Base-by-base conservation (phyloP, 208 protist species). In the Vickermania ingenoplastis region DNA sequence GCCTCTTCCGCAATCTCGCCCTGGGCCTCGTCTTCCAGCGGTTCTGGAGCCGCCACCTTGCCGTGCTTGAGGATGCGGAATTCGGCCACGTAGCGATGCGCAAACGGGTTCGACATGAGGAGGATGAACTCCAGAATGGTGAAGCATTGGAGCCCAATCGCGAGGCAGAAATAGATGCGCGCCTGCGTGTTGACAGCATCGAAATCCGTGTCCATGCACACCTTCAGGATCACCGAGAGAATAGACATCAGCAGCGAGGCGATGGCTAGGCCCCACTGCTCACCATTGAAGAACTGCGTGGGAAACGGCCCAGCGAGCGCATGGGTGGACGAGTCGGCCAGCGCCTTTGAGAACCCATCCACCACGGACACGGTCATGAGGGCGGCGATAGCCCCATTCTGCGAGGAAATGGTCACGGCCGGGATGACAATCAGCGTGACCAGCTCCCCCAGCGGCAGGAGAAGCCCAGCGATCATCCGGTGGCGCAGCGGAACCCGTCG, bases 251-350 rank as follows among this genome's bases (percentile, higher is more conserved):
- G 49, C 13, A 63, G 50, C 11, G 81, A 79, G 22, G 65, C 78
- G 36, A 76, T 41, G 1, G 72, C 57, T 26, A 75, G 57, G 56
- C 88, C 88, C 49, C 69, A 54, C 75, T 92, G 84, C 28, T 82
- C 63, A 1, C 59, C 75, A 31, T 71, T 57, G 31, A 79, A 68
- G 61, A 76, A 83, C 59, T 75, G 71, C 13, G 65, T 23, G 14
- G 84, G 83, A 57, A 81, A 77, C 0, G 73, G 64, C 21, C 72
- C 82, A 41, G 71, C 83, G 14, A 96, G 60, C 30, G 83, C 84
- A 55, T 89, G 94, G 23, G 71, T 63, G 28, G 77, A 84, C 29
- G 79, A 77, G 53, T 93, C 79, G 54, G 83, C 79, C 59, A 86
- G 81, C 23, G 77, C 79, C 11, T 72, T 76, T n/a, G 60, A 71